A percentile compares a stretch with the other conserved stretches of the same genome.
Evolutionary conservation across 768 basidiomycete species (phyloP).

Genomic region (Gyrodon lividus): DNA sequence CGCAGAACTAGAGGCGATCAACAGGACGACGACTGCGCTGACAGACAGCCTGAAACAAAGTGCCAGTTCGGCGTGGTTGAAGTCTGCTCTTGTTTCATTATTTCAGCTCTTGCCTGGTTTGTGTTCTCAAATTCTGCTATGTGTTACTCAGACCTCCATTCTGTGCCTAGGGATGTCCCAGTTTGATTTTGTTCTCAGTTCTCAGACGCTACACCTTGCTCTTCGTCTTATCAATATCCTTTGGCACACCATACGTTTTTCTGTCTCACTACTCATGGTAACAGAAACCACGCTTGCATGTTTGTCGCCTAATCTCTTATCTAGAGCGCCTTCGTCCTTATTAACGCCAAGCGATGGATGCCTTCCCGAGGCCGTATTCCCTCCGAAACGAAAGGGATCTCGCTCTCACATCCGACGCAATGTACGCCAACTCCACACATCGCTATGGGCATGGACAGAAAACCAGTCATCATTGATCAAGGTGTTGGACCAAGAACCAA

Average conservation of each 20-base stretch:
- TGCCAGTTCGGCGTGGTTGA: slow-evolving; percentile 22
- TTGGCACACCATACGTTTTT: slow-evolving; percentile 32
- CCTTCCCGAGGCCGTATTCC: not conserved
- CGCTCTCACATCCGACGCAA: not conserved
- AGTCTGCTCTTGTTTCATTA: slow-evolving; percentile 10
- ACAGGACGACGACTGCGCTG: slow-evolving; percentile 38
- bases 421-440: not conserved
- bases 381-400: not conserved
- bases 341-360: slow-evolving; percentile 28
- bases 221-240: slow-evolving; percentile 24
- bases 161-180: slow-evolving; percentile 10
- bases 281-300: slow-evolving; percentile 9
- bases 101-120: slow-evolving; percentile 24
- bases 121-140: slow-evolving; percentile 10
- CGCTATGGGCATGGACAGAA: slow-evolving; percentile 6
- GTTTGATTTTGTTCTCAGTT: slow-evolving; percentile 18
- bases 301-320: slow-evolving; percentile 5
- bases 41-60: slow-evolving; percentile 27
- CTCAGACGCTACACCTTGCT: slow-evolving; percentile 26
- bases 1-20: slow-evolving; percentile 47
- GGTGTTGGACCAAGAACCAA: slow-evolving; percentile 1
- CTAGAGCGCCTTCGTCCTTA: slow-evolving; percentile 38
- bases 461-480: slow-evolving; percentile 2
- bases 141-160: slow-evolving; percentile 1
- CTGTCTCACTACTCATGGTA: slow-evolving; percentile 45